Conservation (phyloP, 768 basidiomycete species). For the Mycena amicta region DNA sequence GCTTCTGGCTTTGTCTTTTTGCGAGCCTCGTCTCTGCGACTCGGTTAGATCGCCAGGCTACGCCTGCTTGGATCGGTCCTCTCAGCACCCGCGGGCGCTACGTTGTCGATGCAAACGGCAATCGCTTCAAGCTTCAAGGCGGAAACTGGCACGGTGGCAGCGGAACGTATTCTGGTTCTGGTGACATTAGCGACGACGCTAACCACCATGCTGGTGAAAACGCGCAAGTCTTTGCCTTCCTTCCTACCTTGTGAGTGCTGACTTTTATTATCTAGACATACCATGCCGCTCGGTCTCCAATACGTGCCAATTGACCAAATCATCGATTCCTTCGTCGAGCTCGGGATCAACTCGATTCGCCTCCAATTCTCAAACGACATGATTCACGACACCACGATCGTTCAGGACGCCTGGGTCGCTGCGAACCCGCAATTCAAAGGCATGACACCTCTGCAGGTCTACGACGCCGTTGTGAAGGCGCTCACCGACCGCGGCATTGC, state of each 20-base stretch:
- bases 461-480: slow-evolving; percentile 19
- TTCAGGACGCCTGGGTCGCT: slow-evolving; percentile 16
- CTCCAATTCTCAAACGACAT: slow-evolving; percentile 20
- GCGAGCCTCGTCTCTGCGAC: background rate
- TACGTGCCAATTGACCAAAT: slow-evolving; percentile 22
- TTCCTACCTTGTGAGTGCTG: background rate
- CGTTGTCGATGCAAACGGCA: slow-evolving; percentile 14
- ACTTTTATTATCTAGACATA: slow-evolving; percentile 13
- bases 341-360: slow-evolving; percentile 19
- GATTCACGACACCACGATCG: slow-evolving; percentile 13
- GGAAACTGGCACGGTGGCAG: slow-evolving; percentile 19
- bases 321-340: slow-evolving; percentile 17
- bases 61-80: slow-evolving; percentile 5
- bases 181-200: slow-evolving; percentile 18
- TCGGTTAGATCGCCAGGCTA: background rate
- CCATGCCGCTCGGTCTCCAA: slow-evolving; percentile 21
- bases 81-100: slow-evolving; percentile 19
- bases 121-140: slow-evolving; percentile 11
- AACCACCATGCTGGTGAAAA: slow-evolving; percentile 15
- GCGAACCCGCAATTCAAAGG: slow-evolving; percentile 23
- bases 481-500: slow-evolving; percentile 20
- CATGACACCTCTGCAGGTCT: slow-evolving; percentile 17
- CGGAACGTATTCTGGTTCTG: slow-evolving; percentile 14
- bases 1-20: background rate
- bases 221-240: background rate